Base-by-base conservation (phyloP, 495 filamentous ascomycete genomes). In the Rhypophila decipiens region DNA sequence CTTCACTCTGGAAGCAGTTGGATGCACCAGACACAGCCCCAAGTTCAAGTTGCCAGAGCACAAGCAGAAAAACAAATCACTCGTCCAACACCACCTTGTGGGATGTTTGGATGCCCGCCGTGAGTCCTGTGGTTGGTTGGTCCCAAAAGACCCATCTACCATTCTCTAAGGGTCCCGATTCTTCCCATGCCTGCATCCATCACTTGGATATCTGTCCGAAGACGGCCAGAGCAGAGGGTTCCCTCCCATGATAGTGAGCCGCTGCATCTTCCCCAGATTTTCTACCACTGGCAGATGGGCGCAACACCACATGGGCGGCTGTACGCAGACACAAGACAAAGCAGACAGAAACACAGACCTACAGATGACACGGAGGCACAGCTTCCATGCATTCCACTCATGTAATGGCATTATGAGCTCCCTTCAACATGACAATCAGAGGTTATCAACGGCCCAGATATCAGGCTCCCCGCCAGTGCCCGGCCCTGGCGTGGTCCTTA, bases 151-250 rank as follows among this genome's bases (percentile, higher is more conserved):
- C n/a, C n/a, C n/a, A n/a, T n/a, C n/a, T 31, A 13, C 27, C 27
- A 31, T 31, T 31, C 7, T 31, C 27, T 13, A 7, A 7, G 27
- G 7, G 13, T 7, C 40, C 40, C 44, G 39, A 39, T 29, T 44
- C 22, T 44, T 53, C 39, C 50, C 45, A n/a, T 53, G 29, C 17
- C 50, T 53, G 50, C 50, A 48, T 46, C 33, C n/a, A n/a, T n/a
- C n/a, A n/a, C n/a, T n/a, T n/a, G n/a, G 19, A 22, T 42, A 20
- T 12, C n/a, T 15, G 36, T 22, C 1, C 17, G 38, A 47, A 34
- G 35, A 29, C 37, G n/a, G 27, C 22, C 18, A 20, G 2, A 15
- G 31, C 15, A 18, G 27, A 8, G 2, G 29, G 27, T 35, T 8
- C 3, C 41, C 40, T 55, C 53, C 44, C 35, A 34, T 52, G 49